phyloP scores from a whole-genome alignment of 2,329 filamentous ascomycete genomes.

The Talaromyces sp. region DNA sequence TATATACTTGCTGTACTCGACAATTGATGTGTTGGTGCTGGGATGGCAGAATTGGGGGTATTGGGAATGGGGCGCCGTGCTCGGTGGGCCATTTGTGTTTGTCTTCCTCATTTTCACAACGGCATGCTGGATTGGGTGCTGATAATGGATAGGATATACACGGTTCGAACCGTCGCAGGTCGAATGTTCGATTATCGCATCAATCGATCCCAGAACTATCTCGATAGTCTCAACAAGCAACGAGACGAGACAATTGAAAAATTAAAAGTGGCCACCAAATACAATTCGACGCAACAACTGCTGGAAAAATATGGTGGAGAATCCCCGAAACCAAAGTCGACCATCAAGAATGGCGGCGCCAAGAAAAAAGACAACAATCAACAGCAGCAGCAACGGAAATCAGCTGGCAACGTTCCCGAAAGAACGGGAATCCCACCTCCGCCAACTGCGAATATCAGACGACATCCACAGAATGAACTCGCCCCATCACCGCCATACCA shows the following conservation, averaged over 20 bases:
- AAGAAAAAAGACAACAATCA: slow-evolving; percentile 16
- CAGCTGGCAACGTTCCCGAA: neutral
- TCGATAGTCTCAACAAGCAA: slow-evolving; percentile 74
- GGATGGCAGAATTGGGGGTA: slow-evolving; percentile 75
- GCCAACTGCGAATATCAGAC: slow-evolving; percentile 61
- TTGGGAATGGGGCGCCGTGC: slow-evolving; percentile 72
- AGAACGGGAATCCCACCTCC: slow-evolving; percentile 57
- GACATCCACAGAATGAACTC: slow-evolving; percentile 19
- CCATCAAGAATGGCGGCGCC: slow-evolving; percentile 24
- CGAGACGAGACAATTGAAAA: slow-evolving; percentile 85
- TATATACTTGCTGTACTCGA: slow-evolving; percentile 79
- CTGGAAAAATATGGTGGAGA: slow-evolving; percentile 87
- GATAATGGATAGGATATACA: slow-evolving; percentile 61
- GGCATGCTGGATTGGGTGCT: neutral
- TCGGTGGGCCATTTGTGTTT: slow-evolving; percentile 74
- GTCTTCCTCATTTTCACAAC: slow-evolving; percentile 26
- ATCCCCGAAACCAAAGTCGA: slow-evolving; percentile 39
- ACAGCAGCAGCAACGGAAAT: neutral
- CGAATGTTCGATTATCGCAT: slow-evolving; percentile 79
- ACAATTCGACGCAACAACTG: slow-evolving; percentile 88
- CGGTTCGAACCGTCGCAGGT: slow-evolving; percentile 62
- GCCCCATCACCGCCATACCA: neutral
- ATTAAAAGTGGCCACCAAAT: slow-evolving; percentile 91
- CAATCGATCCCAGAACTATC: slow-evolving; percentile 60
- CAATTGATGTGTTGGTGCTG: slow-evolving; percentile 78